These are phyloP conservation scores for Tylopilus sp. DNA, from an alignment of 768 basidiomycete genomes.

Conservation along the genomic window DNA sequence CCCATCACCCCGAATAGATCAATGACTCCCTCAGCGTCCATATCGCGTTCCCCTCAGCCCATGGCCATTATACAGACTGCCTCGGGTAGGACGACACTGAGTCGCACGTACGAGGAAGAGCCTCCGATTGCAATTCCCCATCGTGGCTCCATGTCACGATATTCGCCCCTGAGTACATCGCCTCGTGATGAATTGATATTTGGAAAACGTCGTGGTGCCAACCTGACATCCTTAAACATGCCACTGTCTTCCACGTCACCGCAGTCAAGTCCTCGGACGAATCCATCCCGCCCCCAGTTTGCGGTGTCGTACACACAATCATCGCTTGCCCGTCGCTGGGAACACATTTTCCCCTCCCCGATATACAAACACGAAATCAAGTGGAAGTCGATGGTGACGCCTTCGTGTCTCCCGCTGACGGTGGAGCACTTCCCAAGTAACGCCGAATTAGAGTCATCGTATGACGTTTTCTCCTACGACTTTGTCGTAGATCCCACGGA, in stretches of 20 bases:
- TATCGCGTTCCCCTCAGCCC: slow-evolving; percentile 40
- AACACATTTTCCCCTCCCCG: slow-evolving; percentile 75
- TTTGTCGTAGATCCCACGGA: slow-evolving; percentile 82
- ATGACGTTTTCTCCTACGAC: slow-evolving; percentile 83
- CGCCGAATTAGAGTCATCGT: slow-evolving; percentile 70
- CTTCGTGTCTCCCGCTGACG: slow-evolving; percentile 85
- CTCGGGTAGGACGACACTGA: slow-evolving; percentile 44
- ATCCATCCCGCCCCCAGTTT: slow-evolving; percentile 64
- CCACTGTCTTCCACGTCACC: slow-evolving; percentile 48
- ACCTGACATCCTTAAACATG: slow-evolving; percentile 35
- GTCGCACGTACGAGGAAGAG: slow-evolving; percentile 61
- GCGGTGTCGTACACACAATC: slow-evolving; percentile 60
- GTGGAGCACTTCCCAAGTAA: slow-evolving; percentile 82
- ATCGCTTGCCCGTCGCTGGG: slow-evolving; percentile 85
- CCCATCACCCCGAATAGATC: slow-evolving; percentile 29
- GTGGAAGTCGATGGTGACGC: slow-evolving; percentile 85
- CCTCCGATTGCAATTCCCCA: slow-evolving; percentile 37
- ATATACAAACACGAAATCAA: slow-evolving; percentile 83
- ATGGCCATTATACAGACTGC: slow-evolving; percentile 38
- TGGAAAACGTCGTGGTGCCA: slow-evolving; percentile 52
- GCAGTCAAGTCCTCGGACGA: slow-evolving; percentile 41
- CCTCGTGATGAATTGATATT: slow-evolving; percentile 62
- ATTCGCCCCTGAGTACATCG: slow-evolving; percentile 66
- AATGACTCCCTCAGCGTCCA: slow-evolving; percentile 29
- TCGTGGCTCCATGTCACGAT: slow-evolving; percentile 47